A percentile compares a stretch with the other conserved stretches of the same genome.
Conservation (phyloP, 495 filamentous ascomycete species). For the Cudoniella acicularis region DNA sequence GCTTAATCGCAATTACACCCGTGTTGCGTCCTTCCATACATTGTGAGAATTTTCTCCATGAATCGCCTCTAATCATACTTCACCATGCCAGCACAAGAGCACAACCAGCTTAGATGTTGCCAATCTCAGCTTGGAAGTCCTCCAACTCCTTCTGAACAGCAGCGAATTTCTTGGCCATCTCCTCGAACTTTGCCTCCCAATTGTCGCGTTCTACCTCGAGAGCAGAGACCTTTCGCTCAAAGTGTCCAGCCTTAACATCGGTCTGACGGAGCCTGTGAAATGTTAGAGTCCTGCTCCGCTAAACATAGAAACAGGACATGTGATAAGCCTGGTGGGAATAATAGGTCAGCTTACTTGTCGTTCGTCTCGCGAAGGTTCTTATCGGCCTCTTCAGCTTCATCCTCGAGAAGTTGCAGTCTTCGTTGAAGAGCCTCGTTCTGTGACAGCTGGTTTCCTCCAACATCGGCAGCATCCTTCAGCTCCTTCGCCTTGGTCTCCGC, state of each 20-base stretch:
- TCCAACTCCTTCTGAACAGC: slow-evolving; percentile 87
- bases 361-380: slow-evolving; percentile 93
- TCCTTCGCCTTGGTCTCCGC: slow-evolving; percentile 72
- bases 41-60: not conserved
- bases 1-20: slow-evolving; percentile 6
- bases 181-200: slow-evolving; percentile 97
- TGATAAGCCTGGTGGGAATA: slow-evolving; percentile 12
- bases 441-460: slow-evolving; percentile 68
- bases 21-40: not conserved
- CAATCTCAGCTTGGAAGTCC: slow-evolving; percentile 81
- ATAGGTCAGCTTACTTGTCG: slow-evolving; percentile 77
- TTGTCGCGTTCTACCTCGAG: slow-evolving; percentile 83
- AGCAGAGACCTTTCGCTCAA: slow-evolving; percentile 97
- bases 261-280: slow-evolving; percentile 84
- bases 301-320: slow-evolving; percentile 5
- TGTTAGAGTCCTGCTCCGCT: slow-evolving; percentile 16
- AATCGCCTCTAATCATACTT: not conserved
- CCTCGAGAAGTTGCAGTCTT: slow-evolving; percentile 91
- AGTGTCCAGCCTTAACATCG: slow-evolving; percentile 98
- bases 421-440: slow-evolving; percentile 88
- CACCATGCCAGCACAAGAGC: not conserved
- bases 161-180: slow-evolving; percentile 84
- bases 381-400: slow-evolving; percentile 94
- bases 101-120: slow-evolving; percentile 66
- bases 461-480: slow-evolving; percentile 70